Evolutionary conservation across 2,329 filamentous ascomycete species (phyloP).

Genomic region (Didymellaceae sp.): DNA sequence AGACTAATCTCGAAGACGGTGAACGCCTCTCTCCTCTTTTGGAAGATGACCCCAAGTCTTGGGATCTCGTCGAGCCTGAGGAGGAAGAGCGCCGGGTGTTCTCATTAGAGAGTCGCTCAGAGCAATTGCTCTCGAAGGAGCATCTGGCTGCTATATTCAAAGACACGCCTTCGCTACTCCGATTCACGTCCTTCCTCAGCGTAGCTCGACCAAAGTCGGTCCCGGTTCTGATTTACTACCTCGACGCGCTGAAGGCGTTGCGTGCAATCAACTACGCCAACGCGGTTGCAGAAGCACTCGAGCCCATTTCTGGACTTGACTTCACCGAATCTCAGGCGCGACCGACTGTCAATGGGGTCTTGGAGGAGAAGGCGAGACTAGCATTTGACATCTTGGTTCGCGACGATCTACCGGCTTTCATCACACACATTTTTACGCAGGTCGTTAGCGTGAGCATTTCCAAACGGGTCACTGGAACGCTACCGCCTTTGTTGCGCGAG

Average conservation of each 20-base stretch:
- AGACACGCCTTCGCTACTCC: slow-evolving; percentile 66
- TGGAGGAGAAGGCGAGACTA: slow-evolving; percentile 68
- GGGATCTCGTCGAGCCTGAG: slow-evolving; percentile 58
- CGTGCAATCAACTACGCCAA: slow-evolving; percentile 75
- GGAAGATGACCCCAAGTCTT: slow-evolving; percentile 61
- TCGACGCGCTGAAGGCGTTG: slow-evolving; percentile 73
- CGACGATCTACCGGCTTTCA: slow-evolving; percentile 74
- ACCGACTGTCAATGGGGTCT: slow-evolving; percentile 62
- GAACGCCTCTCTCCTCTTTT: slow-evolving; percentile 56
- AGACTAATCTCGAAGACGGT: slow-evolving; percentile 49
- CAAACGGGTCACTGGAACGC: slow-evolving; percentile 69
- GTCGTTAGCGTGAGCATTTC: slow-evolving; percentile 74
- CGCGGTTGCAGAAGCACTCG: slow-evolving; percentile 67
- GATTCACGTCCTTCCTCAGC: slow-evolving; percentile 72
- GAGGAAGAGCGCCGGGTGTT: slow-evolving; percentile 47
- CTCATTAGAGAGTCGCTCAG: slow-evolving; percentile 68
- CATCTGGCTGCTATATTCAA: slow-evolving; percentile 71
- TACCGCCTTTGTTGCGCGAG: slow-evolving; percentile 68
- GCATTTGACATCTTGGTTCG: slow-evolving; percentile 69
- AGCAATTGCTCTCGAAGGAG: slow-evolving; percentile 69
- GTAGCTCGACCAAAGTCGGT: slow-evolving; percentile 66
- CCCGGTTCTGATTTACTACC: slow-evolving; percentile 72
- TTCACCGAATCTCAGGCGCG: slow-evolving; percentile 61
- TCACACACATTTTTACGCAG: slow-evolving; percentile 72
- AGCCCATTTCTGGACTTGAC: slow-evolving; percentile 61